Percentiles rank a stretch among this genome's conserved stretches.
Evolutionary conservation across 2,329 filamentous ascomycete genomes (phyloP).

Genomic region (Neonectria coccinea): DNA sequence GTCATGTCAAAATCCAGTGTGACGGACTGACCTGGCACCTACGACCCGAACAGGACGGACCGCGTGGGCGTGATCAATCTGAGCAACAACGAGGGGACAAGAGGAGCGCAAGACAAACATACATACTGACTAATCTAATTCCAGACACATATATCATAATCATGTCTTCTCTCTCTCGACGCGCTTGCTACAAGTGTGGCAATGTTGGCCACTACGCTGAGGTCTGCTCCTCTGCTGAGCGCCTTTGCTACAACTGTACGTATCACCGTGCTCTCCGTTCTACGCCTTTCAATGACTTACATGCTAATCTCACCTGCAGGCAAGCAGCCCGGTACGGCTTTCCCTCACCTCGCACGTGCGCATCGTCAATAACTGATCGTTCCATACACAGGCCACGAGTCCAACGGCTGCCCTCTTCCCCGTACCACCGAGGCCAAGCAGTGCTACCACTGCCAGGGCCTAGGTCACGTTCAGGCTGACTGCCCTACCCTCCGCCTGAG

Average conservation of each 20-base stretch:
- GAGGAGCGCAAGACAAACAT: not conserved
- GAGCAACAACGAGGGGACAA: not conserved
- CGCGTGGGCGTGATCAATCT: not conserved
- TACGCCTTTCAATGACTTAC: not conserved
- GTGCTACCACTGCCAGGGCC: conserved; percentile 99
- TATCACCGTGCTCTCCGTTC: conserved; percentile 32
- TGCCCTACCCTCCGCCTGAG: conserved; percentile 96
- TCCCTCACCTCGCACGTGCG: not conserved
- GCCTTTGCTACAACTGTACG: conserved; percentile 99
- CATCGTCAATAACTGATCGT: conserved; percentile 20
- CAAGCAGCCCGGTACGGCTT: conserved; percentile 79
- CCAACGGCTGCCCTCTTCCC: conserved; percentile 95
- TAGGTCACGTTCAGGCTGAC: conserved; percentile 98
- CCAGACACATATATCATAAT: conserved; percentile 47
- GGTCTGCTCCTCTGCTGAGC: conserved; percentile 97
- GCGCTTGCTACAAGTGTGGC: conserved; percentile 86
- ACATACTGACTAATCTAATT: conserved; percentile 26
- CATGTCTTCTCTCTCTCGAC: conserved; percentile 85
- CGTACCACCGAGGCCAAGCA: conserved; percentile 99
- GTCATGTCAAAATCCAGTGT: not conserved
- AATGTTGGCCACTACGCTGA: conserved; percentile 86
- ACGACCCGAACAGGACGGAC: not conserved
- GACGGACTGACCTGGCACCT: not conserved
- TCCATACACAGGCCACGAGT: conserved; percentile 80
- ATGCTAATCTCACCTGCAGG: conserved; percentile 56